Evolutionary conservation across 2,329 filamentous ascomycete genomes (phyloP).

Genomic region (Bertia moriformis): DNA sequence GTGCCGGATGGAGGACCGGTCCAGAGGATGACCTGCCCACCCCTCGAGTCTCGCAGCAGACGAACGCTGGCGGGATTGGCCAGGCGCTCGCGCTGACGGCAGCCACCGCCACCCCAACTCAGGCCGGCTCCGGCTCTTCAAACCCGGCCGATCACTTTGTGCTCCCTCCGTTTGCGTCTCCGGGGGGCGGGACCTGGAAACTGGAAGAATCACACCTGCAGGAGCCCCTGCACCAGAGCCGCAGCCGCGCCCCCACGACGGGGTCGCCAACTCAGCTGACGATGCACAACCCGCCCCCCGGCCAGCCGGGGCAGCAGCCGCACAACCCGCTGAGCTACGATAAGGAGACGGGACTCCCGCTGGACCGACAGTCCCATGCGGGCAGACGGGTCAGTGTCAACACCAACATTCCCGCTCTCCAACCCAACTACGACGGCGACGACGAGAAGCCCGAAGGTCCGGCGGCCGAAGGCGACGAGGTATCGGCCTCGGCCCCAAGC

Average conservation of each 20-base stretch:
- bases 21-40: background rate
- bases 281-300: background rate
- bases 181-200: background rate
- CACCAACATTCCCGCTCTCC: too few species aligned
- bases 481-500: too few species aligned
- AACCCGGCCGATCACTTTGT: background rate
- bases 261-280: background rate
- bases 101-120: background rate
- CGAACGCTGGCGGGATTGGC: background rate
- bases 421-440: too few species aligned
- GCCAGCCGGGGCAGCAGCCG: background rate
- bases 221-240: background rate
- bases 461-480: too few species aligned
- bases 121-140: too few species aligned
- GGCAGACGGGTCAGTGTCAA: too few species aligned
- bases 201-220: background rate
- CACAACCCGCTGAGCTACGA: too few species aligned
- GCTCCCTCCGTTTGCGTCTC: background rate
- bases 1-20: background rate
- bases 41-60: background rate
- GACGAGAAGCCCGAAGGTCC: too few species aligned
- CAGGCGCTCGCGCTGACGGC: too few species aligned
- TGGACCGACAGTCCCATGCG: too few species aligned
- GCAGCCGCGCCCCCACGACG: background rate
- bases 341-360: background rate